Evolutionary conservation across 495 filamentous ascomycete species (phyloP).

Genomic region (Platismatia glauca): DNA sequence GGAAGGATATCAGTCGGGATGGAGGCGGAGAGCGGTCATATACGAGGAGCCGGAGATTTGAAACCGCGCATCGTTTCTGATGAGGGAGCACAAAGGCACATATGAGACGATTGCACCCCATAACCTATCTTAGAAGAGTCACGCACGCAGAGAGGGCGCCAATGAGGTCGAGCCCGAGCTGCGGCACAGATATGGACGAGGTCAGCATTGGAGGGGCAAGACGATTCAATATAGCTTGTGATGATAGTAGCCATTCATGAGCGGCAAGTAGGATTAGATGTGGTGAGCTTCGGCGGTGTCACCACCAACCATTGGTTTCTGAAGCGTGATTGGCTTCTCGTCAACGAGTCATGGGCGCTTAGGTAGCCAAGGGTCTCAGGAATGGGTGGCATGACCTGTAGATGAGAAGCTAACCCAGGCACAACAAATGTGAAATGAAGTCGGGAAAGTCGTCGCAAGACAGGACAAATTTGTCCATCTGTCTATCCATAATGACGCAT

Average conservation of each 20-base stretch:
- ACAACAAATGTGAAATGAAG: background rate
- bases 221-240: conserved; percentile 3
- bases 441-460: background rate
- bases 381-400: background rate
- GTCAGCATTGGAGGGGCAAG: conserved; percentile 7
- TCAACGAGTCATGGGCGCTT: conserved; percentile 1
- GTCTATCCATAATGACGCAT: background rate
- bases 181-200: conserved; percentile 8
- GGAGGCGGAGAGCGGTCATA: conserved; percentile 3
- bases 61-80: conserved; percentile 16
- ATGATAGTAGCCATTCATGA: conserved; percentile 14
- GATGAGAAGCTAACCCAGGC: background rate
- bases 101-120: conserved; percentile 8
- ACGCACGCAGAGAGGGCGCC: conserved; percentile 8
- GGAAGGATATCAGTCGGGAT: conserved; percentile 1
- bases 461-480: too few relatives aligned
- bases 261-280: background rate
- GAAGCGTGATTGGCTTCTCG: conserved; percentile 2
- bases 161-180: conserved; percentile 6
- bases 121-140: background rate
- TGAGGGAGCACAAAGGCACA: conserved; percentile 11
- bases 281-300: background rate
- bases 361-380: background rate
- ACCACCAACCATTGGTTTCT: conserved; percentile 4
- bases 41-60: conserved; percentile 8